Percentiles rank a stretch among this genome's conserved stretches.
These are phyloP conservation scores for Poterioochromonas sp. DNA, from an alignment of 352 stramenopile species.

Conservation along the genomic window DNA sequence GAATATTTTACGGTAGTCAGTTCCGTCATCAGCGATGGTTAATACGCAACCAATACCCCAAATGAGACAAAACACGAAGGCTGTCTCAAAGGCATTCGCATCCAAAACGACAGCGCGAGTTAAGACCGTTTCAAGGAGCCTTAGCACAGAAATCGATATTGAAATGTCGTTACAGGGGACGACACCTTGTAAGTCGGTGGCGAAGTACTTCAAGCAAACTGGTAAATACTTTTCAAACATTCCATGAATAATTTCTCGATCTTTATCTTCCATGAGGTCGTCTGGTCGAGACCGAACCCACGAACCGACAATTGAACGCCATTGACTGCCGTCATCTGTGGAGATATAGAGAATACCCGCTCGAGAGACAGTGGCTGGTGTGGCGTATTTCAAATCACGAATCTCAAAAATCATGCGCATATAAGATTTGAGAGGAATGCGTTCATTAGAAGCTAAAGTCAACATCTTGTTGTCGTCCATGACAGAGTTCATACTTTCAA, in stretches of 20 bases:
- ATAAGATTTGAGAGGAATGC: conserved; percentile 80
- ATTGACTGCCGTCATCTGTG: conserved; percentile 77
- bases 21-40: conserved; percentile 70
- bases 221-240: conserved; percentile 80
- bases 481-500: conserved; percentile 77
- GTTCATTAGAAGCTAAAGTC: conserved; percentile 82
- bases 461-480: conserved; percentile 88
- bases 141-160: conserved; percentile 31
- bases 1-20: conserved; percentile 76
- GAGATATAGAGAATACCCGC: conserved; percentile 86
- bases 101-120: conserved; percentile 36
- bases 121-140: conserved; percentile 37
- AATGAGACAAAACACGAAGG: conserved; percentile 83
- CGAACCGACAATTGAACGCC: conserved; percentile 76
- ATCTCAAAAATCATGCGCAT: conserved; percentile 93
- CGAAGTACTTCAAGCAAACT: conserved; percentile 41
- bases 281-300: conserved; percentile 64
- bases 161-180: conserved; percentile 32
- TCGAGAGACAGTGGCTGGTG: conserved; percentile 78
- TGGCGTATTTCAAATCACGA: conserved; percentile 76
- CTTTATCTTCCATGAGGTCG: conserved; percentile 17
- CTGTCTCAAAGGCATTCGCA: conserved; percentile 40
- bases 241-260: conserved; percentile 42
- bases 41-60: conserved; percentile 84
- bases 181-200: conserved; percentile 38